These are phyloP conservation scores for Falciphora oryzae DNA, from an alignment of 2,329 filamentous ascomycete genomes.

Conservation along the genomic window DNA sequence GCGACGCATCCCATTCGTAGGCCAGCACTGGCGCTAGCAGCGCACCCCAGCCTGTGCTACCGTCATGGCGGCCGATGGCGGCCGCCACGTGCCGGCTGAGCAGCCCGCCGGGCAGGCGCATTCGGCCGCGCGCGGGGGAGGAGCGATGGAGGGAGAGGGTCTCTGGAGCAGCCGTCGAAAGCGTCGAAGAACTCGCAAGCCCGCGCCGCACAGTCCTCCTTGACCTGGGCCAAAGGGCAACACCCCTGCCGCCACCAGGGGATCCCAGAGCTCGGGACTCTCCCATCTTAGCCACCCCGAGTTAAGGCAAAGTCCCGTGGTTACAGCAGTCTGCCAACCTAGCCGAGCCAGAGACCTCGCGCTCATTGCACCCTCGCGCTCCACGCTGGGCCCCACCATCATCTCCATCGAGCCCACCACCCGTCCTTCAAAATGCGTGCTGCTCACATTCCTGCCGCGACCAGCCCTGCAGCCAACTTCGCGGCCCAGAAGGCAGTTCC, in stretches of 20 bases:
- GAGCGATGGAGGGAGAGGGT: background rate
- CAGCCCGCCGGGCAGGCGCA: background rate
- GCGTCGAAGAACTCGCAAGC: too few species aligned
- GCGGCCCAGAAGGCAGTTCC: background rate
- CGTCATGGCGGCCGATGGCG: background rate
- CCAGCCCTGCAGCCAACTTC: background rate
- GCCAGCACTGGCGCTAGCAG: background rate
- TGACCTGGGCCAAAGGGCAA: too few species aligned
- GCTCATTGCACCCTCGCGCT: background rate
- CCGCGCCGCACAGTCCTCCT: too few species aligned
- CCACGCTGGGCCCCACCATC: background rate
- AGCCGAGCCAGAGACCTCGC: background rate
- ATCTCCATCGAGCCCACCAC: background rate
- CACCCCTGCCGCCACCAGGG: too few species aligned
- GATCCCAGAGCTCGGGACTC: background rate
- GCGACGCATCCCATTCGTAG: background rate
- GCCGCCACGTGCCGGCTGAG: background rate
- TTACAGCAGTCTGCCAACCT: background rate
- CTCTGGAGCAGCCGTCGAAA: too few species aligned
- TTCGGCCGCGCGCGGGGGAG: background rate
- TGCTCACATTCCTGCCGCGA: background rate
- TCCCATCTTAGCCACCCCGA: background rate
- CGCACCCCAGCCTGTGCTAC: background rate
- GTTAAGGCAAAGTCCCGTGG: background rate
- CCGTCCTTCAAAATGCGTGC: background rate